Conservation (phyloP, 2,329 filamentous ascomycete species). For the Cercospora berteroae region DNA sequence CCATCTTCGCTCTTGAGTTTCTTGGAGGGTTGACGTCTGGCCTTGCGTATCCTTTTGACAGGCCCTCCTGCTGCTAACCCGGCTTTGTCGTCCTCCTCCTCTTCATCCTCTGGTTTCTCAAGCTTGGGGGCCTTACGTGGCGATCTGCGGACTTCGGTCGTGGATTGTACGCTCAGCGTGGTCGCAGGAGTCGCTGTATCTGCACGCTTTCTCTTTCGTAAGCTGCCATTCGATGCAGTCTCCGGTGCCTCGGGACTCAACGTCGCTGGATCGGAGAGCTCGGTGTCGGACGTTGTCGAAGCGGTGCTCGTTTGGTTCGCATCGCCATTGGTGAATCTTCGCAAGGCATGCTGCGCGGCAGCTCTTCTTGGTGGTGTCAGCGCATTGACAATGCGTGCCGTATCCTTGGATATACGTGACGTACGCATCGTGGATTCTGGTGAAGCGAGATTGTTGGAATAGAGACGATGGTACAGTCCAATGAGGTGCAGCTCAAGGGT, state of each 20-base stretch:
- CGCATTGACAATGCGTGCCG: constrained; percentile 27
- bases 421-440: constrained; percentile 22
- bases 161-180: constrained; percentile 15
- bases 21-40: constrained; percentile 36
- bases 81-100: constrained; percentile 8
- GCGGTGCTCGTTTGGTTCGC: not conserved
- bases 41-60: constrained; percentile 17
- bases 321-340: constrained; percentile 19
- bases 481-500: constrained; percentile 7
- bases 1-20: constrained; percentile 37
- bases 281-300: constrained; percentile 13
- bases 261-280: constrained; percentile 20
- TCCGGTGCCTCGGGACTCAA: constrained; percentile 15
- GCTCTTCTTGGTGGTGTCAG: constrained; percentile 17
- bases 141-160: constrained; percentile 26
- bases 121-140: constrained; percentile 33
- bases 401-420: constrained; percentile 28
- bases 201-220: constrained; percentile 30
- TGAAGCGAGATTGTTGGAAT: not conserved
- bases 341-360: constrained; percentile 26
- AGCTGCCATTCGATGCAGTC: constrained; percentile 8
- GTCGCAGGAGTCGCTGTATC: constrained; percentile 15
- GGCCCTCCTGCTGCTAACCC: not conserved
- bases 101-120: constrained; percentile 14
- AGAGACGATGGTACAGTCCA: constrained; percentile 6